Percentiles rank a stretch among this genome's conserved stretches.
Conservation (phyloP, 768 basidiomycete genomes). For the Asterophora parasitica region DNA sequence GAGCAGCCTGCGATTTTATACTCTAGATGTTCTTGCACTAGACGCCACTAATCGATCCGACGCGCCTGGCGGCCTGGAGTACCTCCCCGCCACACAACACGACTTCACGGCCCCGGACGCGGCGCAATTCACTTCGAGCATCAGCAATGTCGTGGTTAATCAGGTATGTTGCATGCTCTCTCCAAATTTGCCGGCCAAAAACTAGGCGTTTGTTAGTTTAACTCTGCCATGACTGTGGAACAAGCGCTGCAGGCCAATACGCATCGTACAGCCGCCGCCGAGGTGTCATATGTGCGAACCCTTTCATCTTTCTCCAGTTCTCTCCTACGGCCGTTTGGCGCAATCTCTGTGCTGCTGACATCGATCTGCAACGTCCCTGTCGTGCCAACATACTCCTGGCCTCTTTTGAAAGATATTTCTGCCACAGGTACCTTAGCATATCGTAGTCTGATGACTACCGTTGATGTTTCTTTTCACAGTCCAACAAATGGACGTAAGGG, state of each 20-base stretch:
- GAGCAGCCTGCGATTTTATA: conserved; percentile 60
- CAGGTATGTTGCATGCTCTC: conserved; percentile 29
- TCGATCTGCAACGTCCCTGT: conserved; percentile 17
- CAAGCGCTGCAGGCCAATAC: conserved; percentile 4
- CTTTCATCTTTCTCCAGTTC: neutral
- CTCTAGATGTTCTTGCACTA: conserved; percentile 35
- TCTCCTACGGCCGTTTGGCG: conserved; percentile 1
- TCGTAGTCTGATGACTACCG: neutral
- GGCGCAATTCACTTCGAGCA: conserved; percentile 18
- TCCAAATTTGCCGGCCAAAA: neutral
- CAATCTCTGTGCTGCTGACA: conserved; percentile 8
- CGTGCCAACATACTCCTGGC: conserved; percentile 15
- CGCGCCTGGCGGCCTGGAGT: conserved; percentile 16
- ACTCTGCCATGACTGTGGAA: conserved; percentile 30
- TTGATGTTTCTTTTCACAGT: conserved; percentile 30
- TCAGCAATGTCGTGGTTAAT: conserved; percentile 34
- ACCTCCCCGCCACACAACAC: conserved; percentile 27
- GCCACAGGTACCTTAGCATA: conserved; percentile 30
- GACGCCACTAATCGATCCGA: conserved; percentile 16
- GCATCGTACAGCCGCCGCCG: neutral
- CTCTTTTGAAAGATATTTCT: conserved; percentile 37
- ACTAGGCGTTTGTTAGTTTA: conserved; percentile 31
- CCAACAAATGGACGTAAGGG: conserved; percentile 57
- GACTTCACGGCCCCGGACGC: conserved; percentile 31
- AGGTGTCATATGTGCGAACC: neutral